Conservation (phyloP, 75 land plant genomes). For the Pinus tabuliformis region DNA sequence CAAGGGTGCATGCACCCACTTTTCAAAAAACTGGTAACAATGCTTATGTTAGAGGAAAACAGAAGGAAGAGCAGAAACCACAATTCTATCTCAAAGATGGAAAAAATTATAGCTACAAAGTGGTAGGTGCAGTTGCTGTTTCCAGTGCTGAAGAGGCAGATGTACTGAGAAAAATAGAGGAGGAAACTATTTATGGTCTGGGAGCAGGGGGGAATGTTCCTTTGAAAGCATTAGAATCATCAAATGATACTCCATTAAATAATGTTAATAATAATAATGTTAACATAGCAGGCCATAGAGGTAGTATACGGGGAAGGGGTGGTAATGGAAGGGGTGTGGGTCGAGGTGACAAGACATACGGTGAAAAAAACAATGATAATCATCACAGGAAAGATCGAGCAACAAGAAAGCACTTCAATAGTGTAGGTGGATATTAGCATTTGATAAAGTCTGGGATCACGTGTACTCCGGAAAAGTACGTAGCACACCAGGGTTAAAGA, state of each 20-base stretch:
- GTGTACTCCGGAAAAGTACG: no score
- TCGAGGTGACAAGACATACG: slow-evolving; percentile 3
- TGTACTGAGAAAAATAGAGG: slow-evolving; percentile 46
- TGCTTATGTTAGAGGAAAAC: slow-evolving; percentile 15
- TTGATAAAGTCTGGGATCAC: no score
- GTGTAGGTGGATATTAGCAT: slow-evolving; percentile 46
- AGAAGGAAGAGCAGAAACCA: slow-evolving; percentile 41
- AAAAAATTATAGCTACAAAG: slow-evolving; percentile 96
- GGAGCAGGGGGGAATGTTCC: slow-evolving; percentile 96
- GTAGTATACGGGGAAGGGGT: slow-evolving; percentile 19
- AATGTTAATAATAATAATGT: background rate
- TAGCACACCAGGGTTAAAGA: no score
- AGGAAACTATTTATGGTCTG: slow-evolving; percentile 69
- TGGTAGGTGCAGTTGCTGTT: slow-evolving; percentile 82
- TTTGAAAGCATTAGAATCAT: background rate
- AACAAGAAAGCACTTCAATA: slow-evolving; percentile 77
- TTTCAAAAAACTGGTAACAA: slow-evolving; percentile 1
- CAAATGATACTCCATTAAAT: slow-evolving; percentile 8
- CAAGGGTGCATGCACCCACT: slow-evolving; percentile 1
- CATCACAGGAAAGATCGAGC: slow-evolving; percentile 81
- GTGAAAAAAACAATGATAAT: slow-evolving; percentile 16
- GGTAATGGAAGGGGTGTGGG: slow-evolving; percentile 23
- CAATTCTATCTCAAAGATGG: slow-evolving; percentile 97
- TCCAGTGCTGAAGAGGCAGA: slow-evolving; percentile 71
- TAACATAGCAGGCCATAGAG: background rate